Percentiles rank a stretch among this genome's conserved stretches.
These are phyloP conservation scores for Cercospora citrullina DNA, from an alignment of 2,329 filamentous ascomycete species.

Conservation along the genomic window DNA sequence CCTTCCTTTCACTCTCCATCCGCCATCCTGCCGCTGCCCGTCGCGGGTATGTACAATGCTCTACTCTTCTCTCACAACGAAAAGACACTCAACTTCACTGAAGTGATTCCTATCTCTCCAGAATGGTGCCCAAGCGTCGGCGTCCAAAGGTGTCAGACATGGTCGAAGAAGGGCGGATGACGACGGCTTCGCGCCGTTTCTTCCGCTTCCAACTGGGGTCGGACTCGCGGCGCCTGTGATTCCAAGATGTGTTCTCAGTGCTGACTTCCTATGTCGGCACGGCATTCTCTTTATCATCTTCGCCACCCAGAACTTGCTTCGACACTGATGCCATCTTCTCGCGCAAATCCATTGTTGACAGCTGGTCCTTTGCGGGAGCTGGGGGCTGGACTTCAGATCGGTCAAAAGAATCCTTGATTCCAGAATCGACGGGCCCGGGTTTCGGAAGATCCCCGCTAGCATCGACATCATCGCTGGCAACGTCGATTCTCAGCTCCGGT, in stretches of 20 bases:
- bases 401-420: constrained; percentile 4
- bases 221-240: constrained; percentile 9
- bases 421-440: constrained; percentile 2
- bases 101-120: constrained; percentile 13
- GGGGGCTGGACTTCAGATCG: constrained; percentile 5
- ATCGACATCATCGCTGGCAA: constrained; percentile 12
- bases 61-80: background rate
- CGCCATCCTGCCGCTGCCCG: background rate
- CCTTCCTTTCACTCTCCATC: background rate
- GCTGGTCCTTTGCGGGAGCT: background rate
- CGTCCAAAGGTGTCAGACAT: constrained; percentile 3
- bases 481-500: constrained; percentile 36
- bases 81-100: constrained; percentile 2
- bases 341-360: background rate
- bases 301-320: constrained; percentile 7
- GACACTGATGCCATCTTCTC: constrained; percentile 11
- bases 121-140: constrained; percentile 6
- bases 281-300: constrained; percentile 20
- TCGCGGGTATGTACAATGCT: background rate
- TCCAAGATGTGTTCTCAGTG: background rate
- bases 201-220: constrained; percentile 10
- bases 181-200: constrained; percentile 9
- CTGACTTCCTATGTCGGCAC: constrained; percentile 18
- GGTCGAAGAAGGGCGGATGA: constrained; percentile 4
- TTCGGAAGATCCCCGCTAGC: background rate